Evolutionary conservation across 371 early-diverging fungal species (phyloP), one percentile per base, ranked within the genome.

Genomic region (Syncephalastrum monosporum): DNA sequence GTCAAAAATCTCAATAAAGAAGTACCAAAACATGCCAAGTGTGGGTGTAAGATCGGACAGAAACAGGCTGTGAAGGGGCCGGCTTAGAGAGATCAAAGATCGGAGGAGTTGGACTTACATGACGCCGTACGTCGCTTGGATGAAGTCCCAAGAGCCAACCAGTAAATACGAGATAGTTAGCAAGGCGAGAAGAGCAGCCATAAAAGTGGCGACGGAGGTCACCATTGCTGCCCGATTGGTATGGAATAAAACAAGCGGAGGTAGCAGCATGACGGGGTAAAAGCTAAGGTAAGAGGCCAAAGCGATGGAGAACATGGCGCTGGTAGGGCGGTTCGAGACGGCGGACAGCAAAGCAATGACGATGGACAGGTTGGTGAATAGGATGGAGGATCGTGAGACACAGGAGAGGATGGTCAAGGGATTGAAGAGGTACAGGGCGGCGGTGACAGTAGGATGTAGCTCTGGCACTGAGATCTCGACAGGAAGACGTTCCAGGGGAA

Each of bases 1-100:
- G 60, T 96, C 95, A 82, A 98, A 98, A 71, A 98, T 93, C 68
- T 98, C 97, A 46, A 92, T 95, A 74, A 97, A 95, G 64, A 97
- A 95, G 75, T 98, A 98, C 99, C 99, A 98, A 68, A 85, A 95
- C 61, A 97, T 71, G 4, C 98, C 98, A 29, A 96, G 78, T 69
- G 94, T 98, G n/a, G 98, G 97, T 24, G 91, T 91, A 63, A 98
- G 69, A 57, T 98, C 97, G 21, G 84, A 76, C 17, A 94, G 52
- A 53, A 72, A 79, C 15, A 79, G 16, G 38, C 79, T 79, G 50
- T 29, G 10, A 55, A 41, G 29, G 12, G 43, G 14, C 29, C 17
- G 1, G 14, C 0, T 15, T 33, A 33, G 38, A 10, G 2, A 33
- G 10, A 33, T n/a, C 5, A 44, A 29, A 47, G 59, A 24, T 17